A percentile compares a stretch with the other conserved stretches of the same genome.
Conservation (phyloP, 2,329 filamentous ascomycete species). For the Xylaria polymorpha region DNA sequence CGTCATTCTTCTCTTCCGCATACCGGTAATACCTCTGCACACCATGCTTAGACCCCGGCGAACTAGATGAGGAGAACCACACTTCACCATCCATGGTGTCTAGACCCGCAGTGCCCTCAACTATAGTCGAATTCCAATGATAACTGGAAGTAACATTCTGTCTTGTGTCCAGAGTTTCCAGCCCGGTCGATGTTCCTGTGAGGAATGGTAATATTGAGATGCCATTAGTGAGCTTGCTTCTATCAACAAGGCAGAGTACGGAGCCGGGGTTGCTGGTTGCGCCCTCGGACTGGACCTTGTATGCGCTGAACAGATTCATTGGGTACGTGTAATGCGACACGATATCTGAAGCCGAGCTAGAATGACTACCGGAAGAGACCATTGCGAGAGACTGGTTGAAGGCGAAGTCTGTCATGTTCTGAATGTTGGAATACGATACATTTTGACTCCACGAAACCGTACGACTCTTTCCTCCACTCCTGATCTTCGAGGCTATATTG, state of each 20-base stretch:
- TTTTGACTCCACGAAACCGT: constrained; percentile 46
- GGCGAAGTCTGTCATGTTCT: constrained; percentile 49
- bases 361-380: constrained; percentile 46
- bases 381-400: constrained; percentile 49
- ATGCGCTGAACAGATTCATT: constrained; percentile 50
- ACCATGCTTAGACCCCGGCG: constrained; percentile 33
- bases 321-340: constrained; percentile 48
- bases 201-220: constrained; percentile 43
- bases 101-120: constrained; percentile 45
- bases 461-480: constrained; percentile 36
- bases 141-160: constrained; percentile 50
- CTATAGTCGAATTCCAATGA: constrained; percentile 50
- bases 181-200: constrained; percentile 40
- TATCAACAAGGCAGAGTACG: constrained; percentile 48
- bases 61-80: constrained; percentile 47
- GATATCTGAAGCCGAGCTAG: constrained; percentile 40
- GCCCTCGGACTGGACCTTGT: constrained; percentile 45
- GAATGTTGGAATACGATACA: constrained; percentile 49
- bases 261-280: constrained; percentile 47
- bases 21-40: constrained; percentile 43
- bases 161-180: constrained; percentile 42
- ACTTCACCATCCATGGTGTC: constrained; percentile 47
- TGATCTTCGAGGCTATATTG: constrained; percentile 47
- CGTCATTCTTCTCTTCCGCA: constrained; percentile 45
- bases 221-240: constrained; percentile 45